Conservation (phyloP, 352 stramenopile genomes). For the Aphanomyces stellatus region DNA sequence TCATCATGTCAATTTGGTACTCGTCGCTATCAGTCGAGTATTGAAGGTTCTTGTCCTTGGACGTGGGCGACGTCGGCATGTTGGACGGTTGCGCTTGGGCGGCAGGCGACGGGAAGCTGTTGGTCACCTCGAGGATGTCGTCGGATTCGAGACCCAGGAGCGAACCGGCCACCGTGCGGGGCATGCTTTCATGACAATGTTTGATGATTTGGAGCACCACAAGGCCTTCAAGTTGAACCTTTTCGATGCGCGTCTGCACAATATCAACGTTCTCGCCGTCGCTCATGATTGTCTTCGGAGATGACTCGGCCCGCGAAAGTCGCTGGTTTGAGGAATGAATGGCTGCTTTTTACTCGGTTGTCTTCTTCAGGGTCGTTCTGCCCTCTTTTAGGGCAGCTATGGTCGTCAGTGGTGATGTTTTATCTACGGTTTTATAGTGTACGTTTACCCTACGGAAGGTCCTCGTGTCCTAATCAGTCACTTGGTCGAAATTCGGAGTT, state of each 20-base stretch:
- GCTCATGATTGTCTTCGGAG: background rate
- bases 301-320: background rate
- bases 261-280: background rate
- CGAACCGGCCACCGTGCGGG: slow-evolving; percentile 90
- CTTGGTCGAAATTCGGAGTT: no score
- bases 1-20: slow-evolving; percentile 99
- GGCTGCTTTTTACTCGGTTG: no score
- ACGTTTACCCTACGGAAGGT: no score
- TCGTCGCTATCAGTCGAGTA: slow-evolving; percentile 77
- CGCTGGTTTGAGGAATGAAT: slow-evolving; percentile 6
- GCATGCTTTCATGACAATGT: slow-evolving; percentile 96
- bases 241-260: slow-evolving; percentile 35
- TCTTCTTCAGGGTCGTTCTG: no score
- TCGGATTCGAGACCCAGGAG: slow-evolving; percentile 93
- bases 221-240: slow-evolving; percentile 70
- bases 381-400: no score
- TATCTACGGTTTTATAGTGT: no score
- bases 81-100: slow-evolving; percentile 24
- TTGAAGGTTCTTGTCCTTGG: slow-evolving; percentile 55
- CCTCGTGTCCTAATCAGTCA: no score
- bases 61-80: slow-evolving; percentile 42
- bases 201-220: slow-evolving; percentile 95
- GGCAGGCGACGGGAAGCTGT: slow-evolving; percentile 93
- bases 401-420: no score
- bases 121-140: slow-evolving; percentile 93